These are phyloP conservation scores for Pinus taeda DNA, from an alignment of 75 land plant genomes.

Conservation along the genomic window DNA sequence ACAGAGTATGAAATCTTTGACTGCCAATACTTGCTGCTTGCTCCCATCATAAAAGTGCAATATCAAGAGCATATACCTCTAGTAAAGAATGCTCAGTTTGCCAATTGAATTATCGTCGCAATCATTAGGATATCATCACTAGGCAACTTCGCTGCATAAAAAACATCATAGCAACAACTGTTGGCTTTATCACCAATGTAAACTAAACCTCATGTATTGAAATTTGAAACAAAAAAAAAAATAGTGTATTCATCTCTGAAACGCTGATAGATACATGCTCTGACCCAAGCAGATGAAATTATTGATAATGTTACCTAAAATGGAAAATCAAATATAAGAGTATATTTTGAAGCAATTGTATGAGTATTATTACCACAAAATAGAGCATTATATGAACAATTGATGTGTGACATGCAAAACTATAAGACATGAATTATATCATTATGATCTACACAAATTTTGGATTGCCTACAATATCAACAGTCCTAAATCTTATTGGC, in stretches of 20 bases:
- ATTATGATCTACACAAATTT: slow-evolving; percentile 6
- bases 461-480: neutral
- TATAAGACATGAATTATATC: neutral
- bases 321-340: neutral
- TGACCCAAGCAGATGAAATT: neutral
- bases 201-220: too few relatives aligned
- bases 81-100: neutral
- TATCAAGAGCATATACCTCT: neutral
- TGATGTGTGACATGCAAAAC: neutral
- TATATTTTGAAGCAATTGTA: neutral
- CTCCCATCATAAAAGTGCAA: too few relatives aligned
- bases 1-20: too few relatives aligned
- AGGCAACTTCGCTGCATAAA: neutral
- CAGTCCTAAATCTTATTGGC: slow-evolving; percentile 1
- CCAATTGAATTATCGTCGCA: neutral
- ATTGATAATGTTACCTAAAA: neutral
- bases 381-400: neutral
- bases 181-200: neutral
- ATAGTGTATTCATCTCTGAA: neutral
- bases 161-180: neutral
- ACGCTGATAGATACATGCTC: neutral
- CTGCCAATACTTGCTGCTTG: too few relatives aligned
- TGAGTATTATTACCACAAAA: neutral
- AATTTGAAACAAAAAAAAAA: too few relatives aligned
- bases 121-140: neutral